Conservation (phyloP, 2,329 filamentous ascomycete genomes). For the Xylariales sp. region DNA sequence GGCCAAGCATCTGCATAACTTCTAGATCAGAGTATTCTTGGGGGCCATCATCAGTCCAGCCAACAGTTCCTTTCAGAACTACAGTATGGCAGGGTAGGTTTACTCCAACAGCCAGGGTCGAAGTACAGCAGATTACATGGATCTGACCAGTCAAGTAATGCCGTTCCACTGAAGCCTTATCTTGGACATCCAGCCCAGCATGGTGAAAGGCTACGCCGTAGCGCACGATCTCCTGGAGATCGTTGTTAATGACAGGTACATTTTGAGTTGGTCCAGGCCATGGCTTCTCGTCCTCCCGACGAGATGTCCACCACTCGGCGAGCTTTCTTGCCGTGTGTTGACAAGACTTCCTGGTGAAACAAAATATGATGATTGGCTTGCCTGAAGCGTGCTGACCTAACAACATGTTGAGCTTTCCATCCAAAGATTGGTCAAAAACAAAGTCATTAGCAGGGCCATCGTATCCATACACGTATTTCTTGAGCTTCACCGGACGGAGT, state of each 20-base stretch:
- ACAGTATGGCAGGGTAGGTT: slow-evolving; percentile 82
- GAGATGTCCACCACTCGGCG: slow-evolving; percentile 59
- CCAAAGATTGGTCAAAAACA: slow-evolving; percentile 67
- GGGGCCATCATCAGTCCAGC: slow-evolving; percentile 54
- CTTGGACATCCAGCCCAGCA: slow-evolving; percentile 63
- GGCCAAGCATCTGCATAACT: slow-evolving; percentile 86
- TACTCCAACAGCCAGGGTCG: slow-evolving; percentile 77
- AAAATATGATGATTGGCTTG: slow-evolving; percentile 83
- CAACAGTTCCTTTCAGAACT: slow-evolving; percentile 74
- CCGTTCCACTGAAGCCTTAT: slow-evolving; percentile 63
- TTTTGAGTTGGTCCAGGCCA: slow-evolving; percentile 57
- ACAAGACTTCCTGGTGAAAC: slow-evolving; percentile 69
- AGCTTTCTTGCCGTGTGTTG: slow-evolving; percentile 64
- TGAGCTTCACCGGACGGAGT: slow-evolving; percentile 71
- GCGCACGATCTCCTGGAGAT: slow-evolving; percentile 47
- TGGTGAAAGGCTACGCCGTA: slow-evolving; percentile 78
- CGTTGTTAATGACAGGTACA: slow-evolving; percentile 51
- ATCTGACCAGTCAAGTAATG: slow-evolving; percentile 68
- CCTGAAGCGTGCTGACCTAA: slow-evolving; percentile 61
- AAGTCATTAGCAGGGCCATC: slow-evolving; percentile 64
- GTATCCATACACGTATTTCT: slow-evolving; percentile 74
- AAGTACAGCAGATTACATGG: slow-evolving; percentile 80
- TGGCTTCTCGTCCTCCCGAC: slow-evolving; percentile 44
- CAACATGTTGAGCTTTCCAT: slow-evolving; percentile 59
- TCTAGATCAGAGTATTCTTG: slow-evolving; percentile 79